These are phyloP conservation scores for Penicillium frequentans DNA, from an alignment of 2,329 filamentous ascomycete species.

Conservation along the genomic window DNA sequence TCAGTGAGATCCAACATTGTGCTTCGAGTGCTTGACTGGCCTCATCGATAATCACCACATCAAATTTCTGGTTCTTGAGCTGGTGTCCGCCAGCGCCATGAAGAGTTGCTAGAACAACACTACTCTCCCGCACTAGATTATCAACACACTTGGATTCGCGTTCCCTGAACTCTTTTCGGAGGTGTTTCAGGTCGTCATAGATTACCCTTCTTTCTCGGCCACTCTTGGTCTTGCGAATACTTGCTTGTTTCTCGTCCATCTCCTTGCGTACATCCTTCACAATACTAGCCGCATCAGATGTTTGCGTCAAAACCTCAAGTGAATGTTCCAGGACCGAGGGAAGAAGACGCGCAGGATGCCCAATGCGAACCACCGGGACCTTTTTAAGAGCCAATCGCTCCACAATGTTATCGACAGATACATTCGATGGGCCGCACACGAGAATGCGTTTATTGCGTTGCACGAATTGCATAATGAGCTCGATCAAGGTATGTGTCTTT, in stretches of 20 bases:
- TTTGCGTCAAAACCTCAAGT: slow-evolving; percentile 85
- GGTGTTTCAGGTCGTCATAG: slow-evolving; percentile 79
- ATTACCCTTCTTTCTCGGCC: slow-evolving; percentile 77
- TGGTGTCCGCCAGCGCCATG: slow-evolving; percentile 89
- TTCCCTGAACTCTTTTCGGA: slow-evolving; percentile 85
- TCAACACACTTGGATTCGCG: slow-evolving; percentile 79
- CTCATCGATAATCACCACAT: slow-evolving; percentile 94
- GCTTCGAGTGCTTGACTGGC: slow-evolving; percentile 94
- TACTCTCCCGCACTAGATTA: slow-evolving; percentile 72
- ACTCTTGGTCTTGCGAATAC: slow-evolving; percentile 80
- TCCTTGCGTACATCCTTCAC: slow-evolving; percentile 88
- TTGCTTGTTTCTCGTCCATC: slow-evolving; percentile 88
- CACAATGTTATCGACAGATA: slow-evolving; percentile 97
- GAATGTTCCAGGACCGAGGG: slow-evolving; percentile 87
- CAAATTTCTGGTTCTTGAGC: slow-evolving; percentile 76
- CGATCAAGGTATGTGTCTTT: slow-evolving; percentile 94
- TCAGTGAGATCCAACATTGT: slow-evolving; percentile 91
- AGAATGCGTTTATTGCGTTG: slow-evolving; percentile 72
- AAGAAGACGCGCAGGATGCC: slow-evolving; percentile 86
- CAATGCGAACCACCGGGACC: slow-evolving; percentile 82
- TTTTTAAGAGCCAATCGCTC: slow-evolving; percentile 84
- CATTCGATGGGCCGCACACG: slow-evolving; percentile 96
- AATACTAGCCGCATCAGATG: slow-evolving; percentile 84
- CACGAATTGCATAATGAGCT: slow-evolving; percentile 88
- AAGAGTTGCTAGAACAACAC: slow-evolving; percentile 86